These are phyloP conservation scores for Ophiocordyceps robertsii DNA, from an alignment of 2,329 filamentous ascomycete genomes.

Conservation along the genomic window DNA sequence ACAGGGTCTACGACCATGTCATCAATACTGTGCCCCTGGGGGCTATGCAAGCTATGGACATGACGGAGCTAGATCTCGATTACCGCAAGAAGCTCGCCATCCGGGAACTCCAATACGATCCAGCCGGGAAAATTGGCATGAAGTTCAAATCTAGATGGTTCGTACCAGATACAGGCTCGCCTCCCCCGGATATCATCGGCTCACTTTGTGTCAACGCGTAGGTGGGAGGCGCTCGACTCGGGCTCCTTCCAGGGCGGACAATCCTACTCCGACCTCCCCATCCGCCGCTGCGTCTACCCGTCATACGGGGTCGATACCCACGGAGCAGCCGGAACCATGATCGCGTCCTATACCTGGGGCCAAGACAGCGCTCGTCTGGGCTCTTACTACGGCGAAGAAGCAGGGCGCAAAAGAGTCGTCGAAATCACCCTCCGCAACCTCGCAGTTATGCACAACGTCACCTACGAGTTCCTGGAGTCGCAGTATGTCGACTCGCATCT, in stretches of 20 bases:
- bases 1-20: constrained; percentile 3
- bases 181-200: background rate
- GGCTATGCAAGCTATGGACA: constrained; percentile 11
- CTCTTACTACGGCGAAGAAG: constrained; percentile 7
- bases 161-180: background rate
- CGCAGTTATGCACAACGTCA: constrained; percentile 9
- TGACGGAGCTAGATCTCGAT: constrained; percentile 10
- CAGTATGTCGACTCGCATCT: constrained; percentile 9
- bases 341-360: constrained; percentile 12
- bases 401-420: constrained; percentile 5
- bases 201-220: background rate
- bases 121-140: constrained; percentile 15
- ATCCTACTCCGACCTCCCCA: constrained; percentile 15
- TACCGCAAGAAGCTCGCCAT: constrained; percentile 17
- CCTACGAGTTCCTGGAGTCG: constrained; percentile 6
- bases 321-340: constrained; percentile 10
- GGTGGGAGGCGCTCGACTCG: constrained; percentile 9
- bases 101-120: constrained; percentile 15
- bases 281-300: constrained; percentile 18
- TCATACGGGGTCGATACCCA: constrained; percentile 13
- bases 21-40: constrained; percentile 13
- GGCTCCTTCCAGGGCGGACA: constrained; percentile 12
- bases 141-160: constrained; percentile 20
- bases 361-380: constrained; percentile 12
- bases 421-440: constrained; percentile 7